These are phyloP conservation scores for Aspergillus sp. DNA, from an alignment of 2,329 filamentous ascomycete species.

Conservation along the genomic window DNA sequence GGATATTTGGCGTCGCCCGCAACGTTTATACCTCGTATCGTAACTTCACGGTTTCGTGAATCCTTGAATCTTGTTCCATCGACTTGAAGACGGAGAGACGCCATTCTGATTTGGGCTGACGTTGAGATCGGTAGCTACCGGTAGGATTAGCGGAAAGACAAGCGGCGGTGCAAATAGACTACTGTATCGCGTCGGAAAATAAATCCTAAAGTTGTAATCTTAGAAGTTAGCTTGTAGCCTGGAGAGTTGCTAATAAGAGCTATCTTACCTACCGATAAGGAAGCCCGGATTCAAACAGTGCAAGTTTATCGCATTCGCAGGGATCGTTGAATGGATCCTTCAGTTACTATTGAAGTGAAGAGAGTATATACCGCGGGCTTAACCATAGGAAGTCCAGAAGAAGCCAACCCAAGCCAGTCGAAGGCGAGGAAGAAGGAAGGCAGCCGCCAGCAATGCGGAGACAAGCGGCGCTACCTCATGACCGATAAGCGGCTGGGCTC, in stretches of 20 bases:
- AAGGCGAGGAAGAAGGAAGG: neutral
- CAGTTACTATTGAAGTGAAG: neutral
- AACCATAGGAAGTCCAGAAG: neutral
- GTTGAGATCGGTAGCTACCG: neutral
- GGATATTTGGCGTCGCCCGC: conserved; percentile 90
- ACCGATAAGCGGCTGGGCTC: conserved; percentile 11
- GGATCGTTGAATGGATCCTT: neutral
- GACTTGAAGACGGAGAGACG: conserved; percentile 73
- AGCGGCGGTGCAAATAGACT: neutral
- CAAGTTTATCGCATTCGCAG: neutral
- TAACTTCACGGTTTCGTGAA: conserved; percentile 75
- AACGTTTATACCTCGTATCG: conserved; percentile 89
- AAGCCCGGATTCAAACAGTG: neutral
- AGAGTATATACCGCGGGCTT: neutral
- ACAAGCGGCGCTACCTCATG: conserved; percentile 1
- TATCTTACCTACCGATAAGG: neutral
- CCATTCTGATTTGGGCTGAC: conserved; percentile 53
- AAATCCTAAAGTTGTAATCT: neutral
- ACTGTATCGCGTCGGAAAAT: neutral
- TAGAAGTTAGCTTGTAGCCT: neutral
- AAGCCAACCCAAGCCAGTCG: neutral
- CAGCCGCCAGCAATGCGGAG: conserved; percentile 11
- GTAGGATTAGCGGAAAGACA: neutral
- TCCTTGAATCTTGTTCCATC: conserved; percentile 86
- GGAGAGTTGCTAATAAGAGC: neutral